Evolutionary conservation across 805 yeast genomes (phyloP).

Genomic region (Candida bentonensis): DNA sequence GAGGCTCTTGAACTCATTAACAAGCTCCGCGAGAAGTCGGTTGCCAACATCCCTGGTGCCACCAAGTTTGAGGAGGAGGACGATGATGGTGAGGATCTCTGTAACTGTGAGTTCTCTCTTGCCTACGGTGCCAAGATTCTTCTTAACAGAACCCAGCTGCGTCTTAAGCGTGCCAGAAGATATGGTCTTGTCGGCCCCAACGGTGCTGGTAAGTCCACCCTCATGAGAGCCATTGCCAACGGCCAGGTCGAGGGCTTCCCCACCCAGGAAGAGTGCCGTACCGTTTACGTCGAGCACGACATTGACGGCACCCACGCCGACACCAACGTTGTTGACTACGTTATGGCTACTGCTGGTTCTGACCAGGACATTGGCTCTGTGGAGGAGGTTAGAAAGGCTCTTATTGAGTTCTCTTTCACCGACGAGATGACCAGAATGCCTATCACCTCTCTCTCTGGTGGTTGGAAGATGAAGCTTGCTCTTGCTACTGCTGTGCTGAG

Average conservation of each 20-base stretch:
- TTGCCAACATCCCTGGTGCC: conserved; percentile 96
- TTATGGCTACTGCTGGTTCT: conserved; percentile 64
- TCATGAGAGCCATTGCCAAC: conserved; percentile 94
- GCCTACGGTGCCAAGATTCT: conserved; percentile 99
- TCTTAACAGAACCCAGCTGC: conserved; percentile 97
- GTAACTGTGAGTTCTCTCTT: conserved; percentile 99
- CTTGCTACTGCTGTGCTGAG: conserved; percentile 97
- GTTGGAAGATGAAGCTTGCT: conserved; percentile 99
- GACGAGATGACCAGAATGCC: conserved; percentile 91
- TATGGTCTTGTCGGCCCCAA: conserved; percentile 99
- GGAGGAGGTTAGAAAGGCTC: conserved; percentile 59
- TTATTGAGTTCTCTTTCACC: conserved; percentile 83
- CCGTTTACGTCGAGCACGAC: conserved; percentile 99
- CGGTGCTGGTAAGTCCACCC: conserved; percentile 99
- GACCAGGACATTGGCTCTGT: conserved; percentile 64
- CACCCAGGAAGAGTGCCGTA: conserved; percentile 96
- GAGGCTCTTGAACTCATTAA: conserved; percentile 84
- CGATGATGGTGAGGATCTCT: conserved; percentile 97
- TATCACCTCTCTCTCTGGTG: conserved; percentile 95
- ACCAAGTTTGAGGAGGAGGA: conserved; percentile 84
- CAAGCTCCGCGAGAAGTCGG: conserved; percentile 89
- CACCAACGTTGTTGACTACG: conserved; percentile 86
- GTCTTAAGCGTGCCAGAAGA: conserved; percentile 92
- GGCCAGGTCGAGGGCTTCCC: conserved; percentile 99
- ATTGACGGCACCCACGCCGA: conserved; percentile 98